Evolutionary conservation across 1,284 basidiomycete genomes (phyloP).

Genomic region (Boletus coffeatus): DNA sequence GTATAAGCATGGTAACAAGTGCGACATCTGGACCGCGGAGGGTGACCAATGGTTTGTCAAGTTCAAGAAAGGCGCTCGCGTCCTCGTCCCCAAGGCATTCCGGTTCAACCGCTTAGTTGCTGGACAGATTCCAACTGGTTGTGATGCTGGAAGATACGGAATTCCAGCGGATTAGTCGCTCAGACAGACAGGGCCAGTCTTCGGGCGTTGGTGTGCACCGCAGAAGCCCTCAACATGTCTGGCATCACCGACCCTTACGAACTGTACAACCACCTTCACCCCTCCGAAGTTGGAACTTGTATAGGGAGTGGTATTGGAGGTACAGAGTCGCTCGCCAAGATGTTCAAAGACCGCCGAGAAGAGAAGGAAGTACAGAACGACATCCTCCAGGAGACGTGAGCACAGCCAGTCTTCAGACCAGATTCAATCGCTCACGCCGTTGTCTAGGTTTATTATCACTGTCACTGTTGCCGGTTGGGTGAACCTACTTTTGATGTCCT

Average conservation of each 20-base stretch:
- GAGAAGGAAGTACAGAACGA: constrained; percentile 97
- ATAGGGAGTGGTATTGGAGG: constrained; percentile 98
- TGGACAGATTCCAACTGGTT: constrained; percentile 95
- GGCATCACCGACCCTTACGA: constrained; percentile 98
- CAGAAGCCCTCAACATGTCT: constrained; percentile 95
- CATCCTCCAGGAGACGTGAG: constrained; percentile 94
- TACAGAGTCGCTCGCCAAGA: constrained; percentile 80
- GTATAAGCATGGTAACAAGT: constrained; percentile 93
- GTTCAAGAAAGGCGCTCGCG: constrained; percentile 96
- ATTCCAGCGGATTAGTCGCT: constrained; percentile 95
- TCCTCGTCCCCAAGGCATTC: constrained; percentile 94
- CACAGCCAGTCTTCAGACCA: background rate
- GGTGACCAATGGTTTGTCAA: constrained; percentile 97
- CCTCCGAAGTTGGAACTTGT: constrained; percentile 90
- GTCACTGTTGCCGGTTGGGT: constrained; percentile 98
- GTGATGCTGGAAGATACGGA: constrained; percentile 93
- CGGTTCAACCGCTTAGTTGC: constrained; percentile 92
- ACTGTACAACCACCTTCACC: constrained; percentile 94
- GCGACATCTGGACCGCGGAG: constrained; percentile 88
- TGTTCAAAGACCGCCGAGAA: constrained; percentile 99
- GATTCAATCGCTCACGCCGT: constrained; percentile 16
- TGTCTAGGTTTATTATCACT: constrained; percentile 85
- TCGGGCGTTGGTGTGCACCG: constrained; percentile 91
- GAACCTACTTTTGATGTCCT: constrained; percentile 90
- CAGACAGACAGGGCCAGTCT: constrained; percentile 94